These are phyloP conservation scores for Chaetomium cochliodes DNA, from an alignment of 495 filamentous ascomycete species.

Conservation along the genomic window DNA sequence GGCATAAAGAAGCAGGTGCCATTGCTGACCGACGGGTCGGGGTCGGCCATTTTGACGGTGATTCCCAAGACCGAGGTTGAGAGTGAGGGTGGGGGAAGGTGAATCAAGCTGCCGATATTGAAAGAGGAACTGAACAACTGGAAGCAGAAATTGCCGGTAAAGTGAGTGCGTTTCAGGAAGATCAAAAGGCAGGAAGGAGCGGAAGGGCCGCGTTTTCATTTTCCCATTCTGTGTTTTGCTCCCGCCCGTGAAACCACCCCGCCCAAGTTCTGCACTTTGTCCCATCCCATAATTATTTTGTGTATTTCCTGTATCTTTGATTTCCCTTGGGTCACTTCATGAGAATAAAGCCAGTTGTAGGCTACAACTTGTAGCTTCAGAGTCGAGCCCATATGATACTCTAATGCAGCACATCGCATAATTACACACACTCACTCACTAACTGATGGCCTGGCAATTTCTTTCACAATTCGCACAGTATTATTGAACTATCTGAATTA, in stretches of 20 bases:
- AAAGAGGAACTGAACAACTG: not conserved
- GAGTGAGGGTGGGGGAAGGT: too few relatives aligned
- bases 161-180: not conserved
- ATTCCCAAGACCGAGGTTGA: not conserved
- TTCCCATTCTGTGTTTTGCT: not conserved
- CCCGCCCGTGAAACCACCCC: not conserved
- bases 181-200: not conserved
- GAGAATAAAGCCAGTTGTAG: too few relatives aligned
- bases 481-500: too few relatives aligned
- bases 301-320: not conserved
- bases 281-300: not conserved
- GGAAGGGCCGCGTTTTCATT: not conserved
- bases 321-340: not conserved
- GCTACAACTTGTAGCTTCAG: too few relatives aligned
- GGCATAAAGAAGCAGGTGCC: constrained; percentile 36
- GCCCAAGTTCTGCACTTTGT: not conserved
- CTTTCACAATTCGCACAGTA: too few relatives aligned
- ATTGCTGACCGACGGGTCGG: constrained; percentile 34
- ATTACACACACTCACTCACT: too few relatives aligned
- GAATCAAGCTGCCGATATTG: too few relatives aligned
- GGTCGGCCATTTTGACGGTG: constrained; percentile 14
- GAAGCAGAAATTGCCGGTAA: not conserved
- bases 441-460: too few relatives aligned
- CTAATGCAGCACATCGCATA: too few relatives aligned
- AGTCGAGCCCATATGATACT: too few relatives aligned